phyloP scores from a whole-genome alignment of 768 basidiomycete genomes.

The Auriculariales sp. region DNA sequence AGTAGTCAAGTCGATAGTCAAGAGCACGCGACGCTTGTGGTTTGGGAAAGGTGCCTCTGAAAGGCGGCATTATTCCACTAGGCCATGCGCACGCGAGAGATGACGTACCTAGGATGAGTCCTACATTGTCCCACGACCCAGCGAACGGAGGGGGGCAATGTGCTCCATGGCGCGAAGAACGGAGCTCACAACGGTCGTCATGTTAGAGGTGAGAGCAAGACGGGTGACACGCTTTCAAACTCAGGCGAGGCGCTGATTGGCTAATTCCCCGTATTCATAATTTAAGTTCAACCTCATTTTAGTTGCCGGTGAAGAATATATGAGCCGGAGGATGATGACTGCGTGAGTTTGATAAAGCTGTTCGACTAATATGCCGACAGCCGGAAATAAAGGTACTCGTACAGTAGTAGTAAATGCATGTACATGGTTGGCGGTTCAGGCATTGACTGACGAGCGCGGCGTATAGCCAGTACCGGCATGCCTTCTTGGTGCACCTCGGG shows the following conservation, averaged over 20 bases:
- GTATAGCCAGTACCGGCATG: slow-evolving; percentile 58
- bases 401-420: no score
- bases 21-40: slow-evolving; percentile 19
- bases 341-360: no score
- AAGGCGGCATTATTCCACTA: slow-evolving; percentile 46
- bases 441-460: no score
- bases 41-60: slow-evolving; percentile 22
- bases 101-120: slow-evolving; percentile 6
- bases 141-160: slow-evolving; percentile 80
- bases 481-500: slow-evolving; percentile 14
- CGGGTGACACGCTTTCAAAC: not conserved
- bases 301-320: no score
- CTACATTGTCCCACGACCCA: slow-evolving; percentile 91
- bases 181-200: slow-evolving; percentile 26
- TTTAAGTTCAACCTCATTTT: no score
- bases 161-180: slow-evolving; percentile 61
- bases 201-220: not conserved
- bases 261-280: slow-evolving; percentile 74
- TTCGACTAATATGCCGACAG: no score
- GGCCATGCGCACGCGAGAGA: slow-evolving; percentile 14
- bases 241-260: slow-evolving; percentile 54
- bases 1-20: slow-evolving; percentile 44
- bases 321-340: no score
- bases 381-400: no score
- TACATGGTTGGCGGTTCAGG: no score